Evolutionary conservation across 2,329 filamentous ascomycete species (phyloP).

Genomic region (Cladosporium velox): DNA sequence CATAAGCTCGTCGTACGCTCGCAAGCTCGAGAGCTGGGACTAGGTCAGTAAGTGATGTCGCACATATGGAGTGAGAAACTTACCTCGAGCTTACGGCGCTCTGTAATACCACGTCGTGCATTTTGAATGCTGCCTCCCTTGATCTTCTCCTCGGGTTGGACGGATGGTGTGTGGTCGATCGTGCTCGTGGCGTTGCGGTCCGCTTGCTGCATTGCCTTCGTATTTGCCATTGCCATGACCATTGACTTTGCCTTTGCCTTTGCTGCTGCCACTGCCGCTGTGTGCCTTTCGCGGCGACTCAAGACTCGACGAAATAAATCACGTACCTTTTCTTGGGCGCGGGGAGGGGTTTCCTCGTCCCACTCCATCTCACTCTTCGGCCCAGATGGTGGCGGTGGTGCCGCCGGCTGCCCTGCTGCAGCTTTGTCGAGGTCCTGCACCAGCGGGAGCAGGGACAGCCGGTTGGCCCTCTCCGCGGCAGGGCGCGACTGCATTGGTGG

Average conservation of each 20-base stretch:
- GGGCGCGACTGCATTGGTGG: conserved; percentile 16
- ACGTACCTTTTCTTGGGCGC: conserved; percentile 13
- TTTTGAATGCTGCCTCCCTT: conserved; percentile 1
- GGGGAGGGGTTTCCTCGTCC: conserved; percentile 11
- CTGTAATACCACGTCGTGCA: conserved; percentile 8
- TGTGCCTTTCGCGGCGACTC: background rate
- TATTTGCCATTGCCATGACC: background rate
- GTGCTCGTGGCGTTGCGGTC: background rate
- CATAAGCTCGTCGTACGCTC: conserved; percentile 18
- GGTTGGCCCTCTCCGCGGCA: conserved; percentile 11
- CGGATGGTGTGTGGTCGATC: background rate
- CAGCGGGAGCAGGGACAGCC: conserved; percentile 13
- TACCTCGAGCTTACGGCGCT: conserved; percentile 8
- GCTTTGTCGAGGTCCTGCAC: conserved; percentile 14
- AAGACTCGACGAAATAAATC: conserved; percentile 1
- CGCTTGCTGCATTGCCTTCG: background rate
- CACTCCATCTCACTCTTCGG: conserved; percentile 17
- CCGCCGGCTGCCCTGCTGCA: conserved; percentile 7
- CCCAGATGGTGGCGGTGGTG: conserved; percentile 5
- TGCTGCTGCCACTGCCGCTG: background rate
- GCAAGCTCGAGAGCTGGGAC: background rate
- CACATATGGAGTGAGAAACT: background rate
- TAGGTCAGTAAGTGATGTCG: background rate
- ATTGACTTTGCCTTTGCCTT: background rate
- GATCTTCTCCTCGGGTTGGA: background rate